Conservation (phyloP, 768 basidiomycete species). For the Boletus insuetus region DNA sequence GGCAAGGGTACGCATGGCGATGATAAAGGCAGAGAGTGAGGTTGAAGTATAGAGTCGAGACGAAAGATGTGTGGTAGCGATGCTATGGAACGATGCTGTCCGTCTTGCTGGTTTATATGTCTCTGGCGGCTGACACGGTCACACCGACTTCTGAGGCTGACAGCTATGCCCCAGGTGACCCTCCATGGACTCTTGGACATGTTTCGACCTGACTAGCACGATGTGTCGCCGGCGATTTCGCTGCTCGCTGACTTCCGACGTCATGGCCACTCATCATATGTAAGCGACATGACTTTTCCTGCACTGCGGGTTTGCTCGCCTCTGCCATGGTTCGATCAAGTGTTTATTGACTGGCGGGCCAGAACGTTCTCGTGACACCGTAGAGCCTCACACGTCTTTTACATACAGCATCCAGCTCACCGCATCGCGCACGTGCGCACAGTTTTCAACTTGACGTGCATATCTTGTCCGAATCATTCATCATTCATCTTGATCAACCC, state of each 20-base stretch:
- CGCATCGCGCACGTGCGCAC: neutral
- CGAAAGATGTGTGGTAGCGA: neutral
- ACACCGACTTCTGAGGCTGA: constrained; percentile 16
- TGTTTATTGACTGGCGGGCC: neutral
- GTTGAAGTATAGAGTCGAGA: constrained; percentile 6
- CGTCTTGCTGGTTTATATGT: constrained; percentile 15
- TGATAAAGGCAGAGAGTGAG: constrained; percentile 13
- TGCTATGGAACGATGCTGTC: neutral
- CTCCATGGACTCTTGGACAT: neutral
- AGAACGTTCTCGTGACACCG: neutral
- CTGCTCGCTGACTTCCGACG: neutral
- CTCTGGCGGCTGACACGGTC: constrained; percentile 22
- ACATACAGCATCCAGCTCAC: neutral
- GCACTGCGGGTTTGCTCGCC: neutral
- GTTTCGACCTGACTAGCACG: neutral
- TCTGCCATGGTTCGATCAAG: no score
- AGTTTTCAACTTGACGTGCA: neutral
- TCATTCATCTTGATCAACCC: no score
- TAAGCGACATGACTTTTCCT: neutral
- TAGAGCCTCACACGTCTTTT: neutral
- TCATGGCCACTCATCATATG: no score
- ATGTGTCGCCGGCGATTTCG: neutral
- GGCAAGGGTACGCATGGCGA: constrained; percentile 25
- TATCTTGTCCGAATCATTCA: no score
- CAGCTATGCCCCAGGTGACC: neutral